Conservation (phyloP, 495 filamentous ascomycete species). For the Lentithecium fluviatile region DNA sequence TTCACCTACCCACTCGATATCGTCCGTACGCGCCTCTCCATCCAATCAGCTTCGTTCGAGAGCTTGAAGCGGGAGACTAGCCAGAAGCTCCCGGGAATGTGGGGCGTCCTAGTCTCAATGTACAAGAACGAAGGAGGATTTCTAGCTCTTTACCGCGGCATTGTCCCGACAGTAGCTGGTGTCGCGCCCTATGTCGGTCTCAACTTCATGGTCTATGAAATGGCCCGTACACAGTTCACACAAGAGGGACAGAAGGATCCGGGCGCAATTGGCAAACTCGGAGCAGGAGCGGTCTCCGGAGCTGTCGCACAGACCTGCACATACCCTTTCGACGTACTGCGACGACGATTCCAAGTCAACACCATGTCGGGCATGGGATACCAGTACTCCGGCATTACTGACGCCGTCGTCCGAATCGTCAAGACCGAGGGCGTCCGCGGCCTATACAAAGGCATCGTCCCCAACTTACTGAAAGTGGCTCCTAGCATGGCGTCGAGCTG, state of each 20-base stretch:
- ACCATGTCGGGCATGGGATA: conserved; percentile 99
- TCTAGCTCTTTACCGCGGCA: conserved; percentile 81
- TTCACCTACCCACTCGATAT: conserved; percentile 87
- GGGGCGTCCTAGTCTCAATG: conserved; percentile 75
- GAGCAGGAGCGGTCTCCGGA: conserved; percentile 88
- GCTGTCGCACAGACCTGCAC: conserved; percentile 96
- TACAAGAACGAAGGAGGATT: conserved; percentile 89
- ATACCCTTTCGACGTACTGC: conserved; percentile 98
- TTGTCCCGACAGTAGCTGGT: conserved; percentile 88
- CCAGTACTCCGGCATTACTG: conserved; percentile 80
- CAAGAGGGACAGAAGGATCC: conserved; percentile 87
- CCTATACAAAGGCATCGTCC: conserved; percentile 88
- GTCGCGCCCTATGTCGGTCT: conserved; percentile 96
- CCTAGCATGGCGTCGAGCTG: conserved; percentile 98
- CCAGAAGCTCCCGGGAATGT: conserved; percentile 87
- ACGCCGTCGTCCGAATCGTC: conserved; percentile 80
- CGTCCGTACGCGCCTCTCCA: conserved; percentile 89
- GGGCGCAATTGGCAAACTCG: conserved; percentile 71
- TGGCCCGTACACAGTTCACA: conserved; percentile 77
- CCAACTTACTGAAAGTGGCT: conserved; percentile 93
- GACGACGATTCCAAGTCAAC: conserved; percentile 95
- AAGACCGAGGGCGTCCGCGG: conserved; percentile 73
- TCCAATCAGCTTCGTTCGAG: conserved; percentile 91
- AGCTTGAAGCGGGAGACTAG: conserved; percentile 56
- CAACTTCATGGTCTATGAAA: conserved; percentile 98